These are phyloP conservation scores for Musa schizocarpa DNA, from an alignment of 176 grass and related monocot genomes.

Conservation along the genomic window DNA sequence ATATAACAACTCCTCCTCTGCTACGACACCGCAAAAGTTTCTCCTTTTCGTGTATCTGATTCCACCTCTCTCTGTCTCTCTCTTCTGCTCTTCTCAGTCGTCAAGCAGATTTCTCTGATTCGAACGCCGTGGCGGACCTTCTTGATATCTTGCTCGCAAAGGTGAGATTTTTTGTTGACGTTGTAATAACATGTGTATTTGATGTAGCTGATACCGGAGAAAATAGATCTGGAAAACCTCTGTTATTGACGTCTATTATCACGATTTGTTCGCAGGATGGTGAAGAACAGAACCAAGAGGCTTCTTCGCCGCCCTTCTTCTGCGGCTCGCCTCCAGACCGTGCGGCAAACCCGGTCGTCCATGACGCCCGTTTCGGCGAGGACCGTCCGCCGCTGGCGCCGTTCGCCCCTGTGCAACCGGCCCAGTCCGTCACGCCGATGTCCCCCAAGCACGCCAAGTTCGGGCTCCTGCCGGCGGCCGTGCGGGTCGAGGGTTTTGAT, in stretches of 20 bases:
- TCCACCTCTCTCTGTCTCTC: not conserved
- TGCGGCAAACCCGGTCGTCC: conserved; percentile 12
- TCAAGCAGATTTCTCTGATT: conserved; percentile 7
- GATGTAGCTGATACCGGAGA: not conserved
- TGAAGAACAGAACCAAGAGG: not conserved
- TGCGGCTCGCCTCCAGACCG: conserved; percentile 12
- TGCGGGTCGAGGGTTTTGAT: conserved; percentile 93
- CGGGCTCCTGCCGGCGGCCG: conserved; percentile 52
- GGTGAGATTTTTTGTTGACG: not conserved
- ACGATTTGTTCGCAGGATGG: not conserved
- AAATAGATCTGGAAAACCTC: not conserved
- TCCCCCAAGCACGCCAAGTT: not conserved
- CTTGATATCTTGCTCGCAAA: conserved; percentile 11
- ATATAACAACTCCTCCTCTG: not conserved
- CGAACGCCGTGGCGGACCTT: conserved; percentile 1
- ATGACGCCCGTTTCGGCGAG: conserved; percentile 16
- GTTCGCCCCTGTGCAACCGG: not conserved
- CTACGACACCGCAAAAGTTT: not conserved
- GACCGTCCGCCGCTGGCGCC: not conserved
- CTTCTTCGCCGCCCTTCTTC: conserved; percentile 18
- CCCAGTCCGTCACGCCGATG: conserved; percentile 1
- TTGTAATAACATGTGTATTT: not conserved
- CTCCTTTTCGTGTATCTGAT: not conserved
- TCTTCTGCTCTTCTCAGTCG: not conserved
- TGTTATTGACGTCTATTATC: no score